These are phyloP conservation scores for Fonsecaea pugnacius DNA, from an alignment of 2,329 filamentous ascomycete genomes.

Conservation along the genomic window DNA sequence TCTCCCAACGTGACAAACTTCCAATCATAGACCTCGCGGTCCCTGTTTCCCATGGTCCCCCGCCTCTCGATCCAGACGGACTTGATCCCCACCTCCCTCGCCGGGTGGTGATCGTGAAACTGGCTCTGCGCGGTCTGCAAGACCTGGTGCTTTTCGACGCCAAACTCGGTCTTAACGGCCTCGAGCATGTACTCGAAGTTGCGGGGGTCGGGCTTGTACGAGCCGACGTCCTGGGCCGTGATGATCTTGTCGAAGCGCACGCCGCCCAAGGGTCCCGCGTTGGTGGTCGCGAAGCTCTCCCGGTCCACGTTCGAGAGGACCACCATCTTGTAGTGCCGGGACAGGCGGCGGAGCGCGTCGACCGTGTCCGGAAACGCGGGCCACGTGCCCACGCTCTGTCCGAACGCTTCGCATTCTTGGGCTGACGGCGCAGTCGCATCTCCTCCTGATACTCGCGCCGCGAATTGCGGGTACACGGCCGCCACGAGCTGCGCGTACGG, in stretches of 20 bases:
- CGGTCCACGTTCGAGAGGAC: slow-evolving; percentile 63
- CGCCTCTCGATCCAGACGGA: slow-evolving; percentile 66
- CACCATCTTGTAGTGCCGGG: slow-evolving; percentile 59
- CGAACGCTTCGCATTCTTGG: slow-evolving; percentile 53
- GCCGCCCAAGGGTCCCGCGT: slow-evolving; percentile 55
- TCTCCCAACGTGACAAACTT: slow-evolving; percentile 58
- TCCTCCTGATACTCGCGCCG: slow-evolving; percentile 3
- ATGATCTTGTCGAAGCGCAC: slow-evolving; percentile 66
- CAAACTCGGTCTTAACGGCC: slow-evolving; percentile 54
- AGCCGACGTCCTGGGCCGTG: slow-evolving; percentile 72
- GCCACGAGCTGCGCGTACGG: slow-evolving; percentile 22
- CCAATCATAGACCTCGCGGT: slow-evolving; percentile 51
- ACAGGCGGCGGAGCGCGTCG: slow-evolving; percentile 55
- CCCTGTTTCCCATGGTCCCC: slow-evolving; percentile 49
- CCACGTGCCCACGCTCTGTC: slow-evolving; percentile 55
- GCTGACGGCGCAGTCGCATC: neutral
- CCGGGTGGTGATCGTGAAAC: slow-evolving; percentile 68
- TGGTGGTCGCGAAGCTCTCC: slow-evolving; percentile 54
- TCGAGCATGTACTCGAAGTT: slow-evolving; percentile 71
- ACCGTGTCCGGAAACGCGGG: slow-evolving; percentile 63
- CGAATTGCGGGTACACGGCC: slow-evolving; percentile 21
- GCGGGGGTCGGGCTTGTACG: slow-evolving; percentile 67
- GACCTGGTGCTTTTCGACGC: slow-evolving; percentile 60
- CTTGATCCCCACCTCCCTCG: slow-evolving; percentile 60
- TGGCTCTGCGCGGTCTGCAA: slow-evolving; percentile 71